Evolutionary conservation across 805 yeast genomes (phyloP), one percentile per base, ranked within the genome.

Genomic region (Wickerhamomyces strasburgensis): DNA sequence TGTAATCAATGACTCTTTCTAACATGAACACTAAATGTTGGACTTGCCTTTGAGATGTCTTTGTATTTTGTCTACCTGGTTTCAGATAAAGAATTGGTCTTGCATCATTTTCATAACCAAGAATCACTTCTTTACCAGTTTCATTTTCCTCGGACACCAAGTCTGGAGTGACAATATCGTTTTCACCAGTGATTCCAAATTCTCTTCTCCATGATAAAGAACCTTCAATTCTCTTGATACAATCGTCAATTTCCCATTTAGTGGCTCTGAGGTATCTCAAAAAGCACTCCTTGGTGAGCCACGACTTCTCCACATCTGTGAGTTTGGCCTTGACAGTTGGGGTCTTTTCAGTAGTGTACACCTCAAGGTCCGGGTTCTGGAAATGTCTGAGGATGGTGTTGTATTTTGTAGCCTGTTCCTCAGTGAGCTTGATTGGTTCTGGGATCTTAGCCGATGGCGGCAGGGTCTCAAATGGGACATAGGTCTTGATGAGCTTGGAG

Each of bases 1-100:
- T 90, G 60, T 75, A 85, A 60, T 88, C 94, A 39, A 90, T 89
- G 29, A 84, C 95, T 41, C 89, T 72, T 61, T 93, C 99, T 37
- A 93, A 70, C 88, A 83, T 83, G 65, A 71, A 90, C 6, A 93
- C 98, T 57, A 93, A 68, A 58, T 88, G 96, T 61, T 93, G 95
- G n/a, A 93, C 96, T 57, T 93, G 99, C 50, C 90, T 74, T 44
- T 78, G 82, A 1, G 93, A 77, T 3, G 93, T 78, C 54, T 86
- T 85, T 13, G 99, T 93, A 64, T 93, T 93, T 62, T 93, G 98
- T 57, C 95, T 75, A 11, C 98, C 98, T 1, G 96, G 95, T 59
- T 85, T 84, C 57, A 93, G 70, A 59, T 90, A 90, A 25, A 93
- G 65, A 54, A 97, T 90, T 5, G 98, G 98, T 57, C 99, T 76